phyloP scores from a whole-genome alignment of 2,329 filamentous ascomycete genomes.

The Trichoderma koningii region DNA sequence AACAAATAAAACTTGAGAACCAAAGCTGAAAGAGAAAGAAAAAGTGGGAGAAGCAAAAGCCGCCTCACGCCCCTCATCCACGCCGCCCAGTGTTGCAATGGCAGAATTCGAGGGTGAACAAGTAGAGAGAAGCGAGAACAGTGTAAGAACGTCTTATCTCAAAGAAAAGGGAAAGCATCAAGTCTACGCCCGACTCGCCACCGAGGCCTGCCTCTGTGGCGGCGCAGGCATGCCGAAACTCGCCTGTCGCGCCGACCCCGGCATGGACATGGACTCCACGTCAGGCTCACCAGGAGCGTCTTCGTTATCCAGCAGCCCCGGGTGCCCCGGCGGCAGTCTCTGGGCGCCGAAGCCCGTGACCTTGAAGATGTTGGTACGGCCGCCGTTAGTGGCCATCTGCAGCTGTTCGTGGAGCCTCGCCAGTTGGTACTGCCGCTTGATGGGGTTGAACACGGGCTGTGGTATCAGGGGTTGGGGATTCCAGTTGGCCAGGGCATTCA shows the following conservation, averaged over 20 bases:
- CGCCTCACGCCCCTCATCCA: not conserved
- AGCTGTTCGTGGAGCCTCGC: slow-evolving; percentile 66
- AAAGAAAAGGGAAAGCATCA: no score
- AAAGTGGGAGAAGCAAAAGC: not conserved
- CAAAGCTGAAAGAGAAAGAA: not conserved
- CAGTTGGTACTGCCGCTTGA: slow-evolving; percentile 64
- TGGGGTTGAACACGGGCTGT: slow-evolving; percentile 62
- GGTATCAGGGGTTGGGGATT: slow-evolving; percentile 76
- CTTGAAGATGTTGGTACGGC: slow-evolving; percentile 65
- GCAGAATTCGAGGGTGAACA: not conserved
- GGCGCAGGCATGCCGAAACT: slow-evolving; percentile 49
- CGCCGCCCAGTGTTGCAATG: not conserved
- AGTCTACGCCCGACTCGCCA: slow-evolving; percentile 50
- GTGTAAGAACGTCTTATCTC: not conserved
- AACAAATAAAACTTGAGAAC: not conserved
- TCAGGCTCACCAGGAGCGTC: slow-evolving; percentile 63
- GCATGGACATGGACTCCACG: slow-evolving; percentile 43
- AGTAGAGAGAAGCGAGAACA: not conserved
- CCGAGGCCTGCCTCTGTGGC: slow-evolving; percentile 49
- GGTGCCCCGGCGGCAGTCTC: slow-evolving; percentile 54
- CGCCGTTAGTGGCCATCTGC: slow-evolving; percentile 66
- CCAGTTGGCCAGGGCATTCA: slow-evolving; percentile 75
- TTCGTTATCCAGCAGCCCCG: slow-evolving; percentile 50
- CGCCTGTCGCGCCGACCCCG: slow-evolving; percentile 46
- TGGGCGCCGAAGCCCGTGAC: slow-evolving; percentile 60